Evolutionary conservation across 306 rosid species (phyloP).

Genomic region (Lagenaria siceraria): DNA sequence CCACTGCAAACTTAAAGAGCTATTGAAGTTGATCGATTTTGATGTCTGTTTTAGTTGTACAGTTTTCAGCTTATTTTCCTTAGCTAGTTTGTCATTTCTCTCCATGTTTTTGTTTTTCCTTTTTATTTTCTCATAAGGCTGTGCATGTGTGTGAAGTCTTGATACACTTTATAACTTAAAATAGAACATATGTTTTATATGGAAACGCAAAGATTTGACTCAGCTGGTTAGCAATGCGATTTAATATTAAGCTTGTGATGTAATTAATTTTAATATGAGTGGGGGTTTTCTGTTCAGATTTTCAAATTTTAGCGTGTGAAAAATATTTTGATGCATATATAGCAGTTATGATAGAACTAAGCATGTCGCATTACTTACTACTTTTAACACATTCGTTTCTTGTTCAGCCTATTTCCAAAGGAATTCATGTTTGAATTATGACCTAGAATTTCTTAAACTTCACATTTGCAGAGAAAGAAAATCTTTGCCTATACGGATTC

Average conservation of each 20-base stretch:
- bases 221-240: background rate
- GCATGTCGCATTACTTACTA: background rate
- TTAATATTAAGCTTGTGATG: background rate
- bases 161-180: background rate
- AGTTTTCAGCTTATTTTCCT: background rate
- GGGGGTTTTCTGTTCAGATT: background rate
- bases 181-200: background rate
- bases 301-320: background rate
- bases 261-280: background rate
- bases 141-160: background rate
- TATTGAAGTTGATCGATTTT: background rate
- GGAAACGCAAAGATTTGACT: background rate
- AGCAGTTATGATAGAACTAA: background rate
- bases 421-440: slow-evolving; percentile 1
- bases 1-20: background rate
- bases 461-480: slow-evolving; percentile 34
- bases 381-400: background rate
- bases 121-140: background rate
- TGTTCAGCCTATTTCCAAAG: background rate
- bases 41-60: background rate
- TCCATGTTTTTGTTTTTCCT: background rate
- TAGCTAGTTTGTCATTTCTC: background rate
- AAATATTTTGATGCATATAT: background rate
- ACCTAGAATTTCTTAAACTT: background rate
- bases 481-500: slow-evolving; percentile 47